These are phyloP conservation scores for Penicillium brevicompactum DNA, from an alignment of 2,329 filamentous ascomycete genomes.

Conservation along the genomic window DNA sequence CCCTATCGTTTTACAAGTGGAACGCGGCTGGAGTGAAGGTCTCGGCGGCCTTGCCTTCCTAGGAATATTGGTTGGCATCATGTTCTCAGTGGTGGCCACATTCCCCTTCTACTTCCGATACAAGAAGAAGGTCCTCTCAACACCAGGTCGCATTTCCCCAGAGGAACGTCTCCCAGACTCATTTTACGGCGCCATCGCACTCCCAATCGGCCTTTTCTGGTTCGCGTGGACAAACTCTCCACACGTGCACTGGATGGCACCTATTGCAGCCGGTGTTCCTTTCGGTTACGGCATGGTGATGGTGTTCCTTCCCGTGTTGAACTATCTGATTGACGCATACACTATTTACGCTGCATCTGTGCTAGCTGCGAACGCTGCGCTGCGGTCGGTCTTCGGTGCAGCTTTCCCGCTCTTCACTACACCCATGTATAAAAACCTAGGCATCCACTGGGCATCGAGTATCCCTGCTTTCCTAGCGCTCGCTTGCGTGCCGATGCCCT, in stretches of 20 bases:
- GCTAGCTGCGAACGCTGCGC: constrained; percentile 8
- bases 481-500: constrained; percentile 14
- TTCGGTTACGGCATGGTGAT: constrained; percentile 59
- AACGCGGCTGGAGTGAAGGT: constrained; percentile 61
- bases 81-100: constrained; percentile 59
- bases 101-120: constrained; percentile 60
- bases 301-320: constrained; percentile 29
- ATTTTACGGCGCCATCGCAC: constrained; percentile 62
- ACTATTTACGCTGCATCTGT: constrained; percentile 19
- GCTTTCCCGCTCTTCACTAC: constrained; percentile 16
- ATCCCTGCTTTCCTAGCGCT: constrained; percentile 17
- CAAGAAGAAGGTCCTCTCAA: constrained; percentile 40
- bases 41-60: constrained; percentile 67
- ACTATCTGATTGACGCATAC: constrained; percentile 17
- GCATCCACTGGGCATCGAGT: constrained; percentile 17
- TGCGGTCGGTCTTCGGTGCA: constrained; percentile 13
- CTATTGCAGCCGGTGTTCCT: constrained; percentile 52
- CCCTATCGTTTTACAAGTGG: constrained; percentile 66
- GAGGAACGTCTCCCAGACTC: constrained; percentile 66
- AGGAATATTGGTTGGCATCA: constrained; percentile 68
- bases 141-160: constrained; percentile 58
- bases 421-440: constrained; percentile 15
- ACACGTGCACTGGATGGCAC: constrained; percentile 57
- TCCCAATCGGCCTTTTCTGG: constrained; percentile 68
- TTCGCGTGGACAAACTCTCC: constrained; percentile 69